Conservation (phyloP, 345 rosid species). For the Arabidopsis suecica region DNA sequence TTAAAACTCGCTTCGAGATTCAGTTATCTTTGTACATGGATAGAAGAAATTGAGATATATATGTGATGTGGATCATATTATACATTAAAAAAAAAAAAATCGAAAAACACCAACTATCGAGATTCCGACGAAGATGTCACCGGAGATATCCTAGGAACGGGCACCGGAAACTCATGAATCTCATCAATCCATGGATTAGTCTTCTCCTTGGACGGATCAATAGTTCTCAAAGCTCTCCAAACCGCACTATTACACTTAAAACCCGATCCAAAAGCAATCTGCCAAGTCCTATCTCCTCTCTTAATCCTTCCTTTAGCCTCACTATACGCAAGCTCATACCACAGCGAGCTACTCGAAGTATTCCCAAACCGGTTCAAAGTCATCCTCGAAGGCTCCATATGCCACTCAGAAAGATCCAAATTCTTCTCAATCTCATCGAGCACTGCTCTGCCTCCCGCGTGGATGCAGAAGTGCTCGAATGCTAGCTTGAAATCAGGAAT, state of each 20-base stretch:
- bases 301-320: slow-evolving; percentile 73
- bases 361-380: slow-evolving; percentile 73
- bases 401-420: slow-evolving; percentile 61
- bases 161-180: slow-evolving; percentile 52
- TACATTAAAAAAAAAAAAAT: neutral
- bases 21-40: neutral
- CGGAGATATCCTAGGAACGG: slow-evolving; percentile 44
- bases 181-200: slow-evolving; percentile 73
- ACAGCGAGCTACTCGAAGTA: slow-evolving; percentile 71
- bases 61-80: slow-evolving; percentile 8
- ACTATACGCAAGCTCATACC: slow-evolving; percentile 76
- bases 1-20: neutral
- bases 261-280: slow-evolving; percentile 75
- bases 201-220: slow-evolving; percentile 50
- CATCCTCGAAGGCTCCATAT: slow-evolving; percentile 84
- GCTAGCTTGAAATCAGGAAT: slow-evolving; percentile 75
- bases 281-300: slow-evolving; percentile 72
- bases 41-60: neutral
- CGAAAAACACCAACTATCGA: neutral
- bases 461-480: slow-evolving; percentile 77
- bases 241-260: slow-evolving; percentile 78
- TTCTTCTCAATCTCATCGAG: slow-evolving; percentile 72
- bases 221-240: slow-evolving; percentile 55
- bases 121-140: slow-evolving; percentile 35
- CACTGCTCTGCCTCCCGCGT: slow-evolving; percentile 72